Base-by-base conservation (phyloP, 225 moss, liverwort and hornwort species). In the Marchantia paleacea region DNA sequence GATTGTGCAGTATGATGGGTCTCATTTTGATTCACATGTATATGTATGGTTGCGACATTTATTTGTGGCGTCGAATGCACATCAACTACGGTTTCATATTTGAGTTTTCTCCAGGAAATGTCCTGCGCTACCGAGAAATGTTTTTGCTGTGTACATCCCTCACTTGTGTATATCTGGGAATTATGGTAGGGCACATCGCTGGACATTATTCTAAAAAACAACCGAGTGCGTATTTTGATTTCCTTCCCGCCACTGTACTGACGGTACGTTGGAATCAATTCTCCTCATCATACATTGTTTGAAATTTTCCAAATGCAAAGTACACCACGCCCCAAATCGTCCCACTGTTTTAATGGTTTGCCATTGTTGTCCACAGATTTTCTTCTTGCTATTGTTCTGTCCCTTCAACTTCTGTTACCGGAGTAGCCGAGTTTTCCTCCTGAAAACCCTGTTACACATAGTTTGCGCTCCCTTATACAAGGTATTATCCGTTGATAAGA, bases 71-170 rank as follows among this genome's bases (percentile, higher is more conserved):
- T 82, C 87, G 90, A 75, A 86, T 83, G 55, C 90, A 90, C 74
- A 86, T 92, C 79, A 92, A 92, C 80, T 92, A 92, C 72, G 88
- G 89, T 70, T 92, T 92, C 82, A 92, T 92, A 79, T 92, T 92
- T 85, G 90, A 92, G 83, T 90, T 92, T 82, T 82, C 89, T 82
- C 92, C 92, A 74, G 92, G 92, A 49, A 84, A 87, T 72, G 92
- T 91, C 82, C 80, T 92, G 77, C 88, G 90, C 54, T 89, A 90
- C 76, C 80, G 90, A 82, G 89, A 92, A 77, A 86, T 92, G 82
- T 88, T 92, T 72, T 85, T 91, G 31, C 77, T 93, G 71, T 86
- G 91, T 48, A 89, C 93, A 57, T 87, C 79, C 66, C 81, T 93
- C 80, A 90, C 91, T 63, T 87, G 90, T 30, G 47, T 90, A 75